Percentiles rank a stretch among this genome's conserved stretches.
Evolutionary conservation across 164 flowering plant genomes (phyloP).

Genomic region (Stephania cephalantha): DNA sequence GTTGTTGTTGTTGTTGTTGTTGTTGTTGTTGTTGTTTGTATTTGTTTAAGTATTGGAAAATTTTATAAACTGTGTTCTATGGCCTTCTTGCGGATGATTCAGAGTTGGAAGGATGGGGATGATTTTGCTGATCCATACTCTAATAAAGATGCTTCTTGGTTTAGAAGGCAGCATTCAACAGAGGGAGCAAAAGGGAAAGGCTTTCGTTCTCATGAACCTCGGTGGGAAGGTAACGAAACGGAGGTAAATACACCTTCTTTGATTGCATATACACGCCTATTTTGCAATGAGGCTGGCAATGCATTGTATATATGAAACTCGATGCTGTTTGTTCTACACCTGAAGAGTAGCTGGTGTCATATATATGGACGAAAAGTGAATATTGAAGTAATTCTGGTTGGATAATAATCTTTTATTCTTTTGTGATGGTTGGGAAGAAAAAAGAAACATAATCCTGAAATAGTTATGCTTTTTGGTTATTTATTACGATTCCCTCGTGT

Average conservation of each 20-base stretch:
- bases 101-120: constrained; percentile 47
- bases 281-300: background rate
- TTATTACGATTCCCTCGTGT: background rate
- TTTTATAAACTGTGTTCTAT: constrained; percentile 6
- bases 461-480: background rate
- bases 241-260: constrained; percentile 36
- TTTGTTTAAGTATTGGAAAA: background rate
- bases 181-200: constrained; percentile 26
- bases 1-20: too few species aligned
- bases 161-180: constrained; percentile 30
- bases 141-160: constrained; percentile 50
- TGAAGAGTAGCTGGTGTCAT: background rate
- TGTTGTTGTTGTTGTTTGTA: too few species aligned
- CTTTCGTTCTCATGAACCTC: constrained; percentile 28
- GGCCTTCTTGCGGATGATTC: constrained; percentile 3
- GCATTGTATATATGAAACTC: background rate
- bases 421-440: background rate
- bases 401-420: background rate
- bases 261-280: background rate
- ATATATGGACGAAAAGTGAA: background rate
- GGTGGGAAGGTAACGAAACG: constrained; percentile 20
- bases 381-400: background rate
- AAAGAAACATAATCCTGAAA: background rate
- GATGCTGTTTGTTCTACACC: background rate
- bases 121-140: constrained; percentile 39